A percentile compares a stretch with the other conserved stretches of the same genome.
Evolutionary conservation across 2,329 filamentous ascomycete species (phyloP).

Genomic region (Sarocladiaceae sp.): DNA sequence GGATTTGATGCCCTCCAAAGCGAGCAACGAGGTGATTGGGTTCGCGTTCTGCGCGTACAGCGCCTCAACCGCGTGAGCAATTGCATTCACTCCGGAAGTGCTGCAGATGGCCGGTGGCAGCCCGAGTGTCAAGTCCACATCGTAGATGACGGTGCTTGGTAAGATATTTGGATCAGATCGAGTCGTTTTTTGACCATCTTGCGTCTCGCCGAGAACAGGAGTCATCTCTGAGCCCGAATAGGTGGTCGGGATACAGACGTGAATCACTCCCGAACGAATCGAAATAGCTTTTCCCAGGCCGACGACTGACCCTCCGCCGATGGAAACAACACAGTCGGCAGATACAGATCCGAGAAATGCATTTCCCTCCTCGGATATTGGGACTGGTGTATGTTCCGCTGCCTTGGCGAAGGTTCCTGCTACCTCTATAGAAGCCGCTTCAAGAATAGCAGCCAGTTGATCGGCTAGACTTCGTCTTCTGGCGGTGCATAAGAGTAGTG

Average conservation of each 20-base stretch:
- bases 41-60: slow-evolving; percentile 59
- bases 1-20: slow-evolving; percentile 50
- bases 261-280: slow-evolving; percentile 46
- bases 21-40: slow-evolving; percentile 54
- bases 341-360: slow-evolving; percentile 35
- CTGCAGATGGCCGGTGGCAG: slow-evolving; percentile 48
- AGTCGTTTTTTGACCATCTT: slow-evolving; percentile 54
- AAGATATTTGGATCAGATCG: slow-evolving; percentile 54
- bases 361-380: slow-evolving; percentile 52
- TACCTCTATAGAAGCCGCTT: slow-evolving; percentile 10
- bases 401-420: slow-evolving; percentile 42
- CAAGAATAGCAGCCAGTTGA: slow-evolving; percentile 13
- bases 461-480: slow-evolving; percentile 13
- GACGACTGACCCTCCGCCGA: slow-evolving; percentile 59
- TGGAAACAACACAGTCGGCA: slow-evolving; percentile 53
- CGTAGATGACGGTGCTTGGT: slow-evolving; percentile 59
- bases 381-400: slow-evolving; percentile 58
- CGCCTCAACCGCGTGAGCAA: slow-evolving; percentile 56
- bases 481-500: slow-evolving; percentile 54
- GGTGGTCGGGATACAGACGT: slow-evolving; percentile 56
- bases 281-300: slow-evolving; percentile 55
- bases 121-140: slow-evolving; percentile 58
- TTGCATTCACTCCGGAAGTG: slow-evolving; percentile 60
- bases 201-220: slow-evolving; percentile 59
- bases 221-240: slow-evolving; percentile 63